These are phyloP conservation scores for Calcarisporium arbuscula DNA, from an alignment of 2,329 filamentous ascomycete genomes.

Conservation along the genomic window DNA sequence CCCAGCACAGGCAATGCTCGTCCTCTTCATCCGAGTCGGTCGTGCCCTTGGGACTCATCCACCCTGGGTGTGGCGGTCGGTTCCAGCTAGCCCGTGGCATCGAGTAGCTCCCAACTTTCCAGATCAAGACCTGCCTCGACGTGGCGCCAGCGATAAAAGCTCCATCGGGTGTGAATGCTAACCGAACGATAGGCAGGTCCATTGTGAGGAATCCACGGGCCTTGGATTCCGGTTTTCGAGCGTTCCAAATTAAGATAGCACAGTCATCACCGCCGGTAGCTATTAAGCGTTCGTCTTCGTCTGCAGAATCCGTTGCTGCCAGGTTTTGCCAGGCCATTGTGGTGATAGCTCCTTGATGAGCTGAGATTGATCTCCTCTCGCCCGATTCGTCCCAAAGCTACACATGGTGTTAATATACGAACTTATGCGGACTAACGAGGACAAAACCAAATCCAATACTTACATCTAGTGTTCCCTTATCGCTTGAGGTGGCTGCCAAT, in stretches of 20 bases:
- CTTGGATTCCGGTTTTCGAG: conserved; percentile 46
- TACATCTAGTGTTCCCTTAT: conserved; percentile 56
- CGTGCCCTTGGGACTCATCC: conserved; percentile 50
- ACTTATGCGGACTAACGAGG: background rate
- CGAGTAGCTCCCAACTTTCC: conserved; percentile 55
- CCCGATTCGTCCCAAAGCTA: conserved; percentile 51
- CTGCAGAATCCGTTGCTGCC: conserved; percentile 23
- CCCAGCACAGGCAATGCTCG: conserved; percentile 57
- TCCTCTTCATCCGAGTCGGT: conserved; percentile 52
- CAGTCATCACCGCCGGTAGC: conserved; percentile 58
- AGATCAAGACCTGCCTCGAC: conserved; percentile 52
- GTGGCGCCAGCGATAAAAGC: conserved; percentile 58
- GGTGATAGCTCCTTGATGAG: conserved; percentile 53
- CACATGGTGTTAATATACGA: conserved; percentile 6
- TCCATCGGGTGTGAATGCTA: conserved; percentile 58
- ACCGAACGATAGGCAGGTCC: conserved; percentile 49
- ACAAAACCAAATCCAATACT: conserved; percentile 20
- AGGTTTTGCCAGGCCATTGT: conserved; percentile 56
- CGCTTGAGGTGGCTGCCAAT: conserved; percentile 52
- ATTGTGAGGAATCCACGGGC: conserved; percentile 56
- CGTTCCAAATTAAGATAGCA: conserved; percentile 58
- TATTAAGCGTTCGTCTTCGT: conserved; percentile 48
- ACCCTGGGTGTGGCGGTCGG: conserved; percentile 47
- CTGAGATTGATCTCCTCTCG: conserved; percentile 48
- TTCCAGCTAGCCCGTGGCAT: conserved; percentile 57